Evolutionary conservation across 202 grass and related monocot genomes (phyloP), one percentile per base, ranked within the genome.

Genomic region (Elaeis oleifera): DNA sequence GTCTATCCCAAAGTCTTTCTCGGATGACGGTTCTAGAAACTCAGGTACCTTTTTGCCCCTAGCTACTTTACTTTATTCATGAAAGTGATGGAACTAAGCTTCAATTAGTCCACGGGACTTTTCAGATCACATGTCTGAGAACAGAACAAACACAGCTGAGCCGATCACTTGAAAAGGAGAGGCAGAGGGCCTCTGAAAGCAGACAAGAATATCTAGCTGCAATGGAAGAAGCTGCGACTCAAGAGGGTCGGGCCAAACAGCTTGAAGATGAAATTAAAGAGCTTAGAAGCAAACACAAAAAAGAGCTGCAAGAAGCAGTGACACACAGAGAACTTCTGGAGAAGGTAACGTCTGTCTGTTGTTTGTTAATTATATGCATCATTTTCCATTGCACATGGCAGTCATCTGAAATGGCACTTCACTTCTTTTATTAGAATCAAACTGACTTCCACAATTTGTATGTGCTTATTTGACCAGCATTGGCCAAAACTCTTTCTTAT

Each of bases 81-180:
- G 9, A 44, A 44, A 44, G 36, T 44, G 36, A 44, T 44, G 36
- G 36, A 44, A 44, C 36, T 44, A 3, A 44, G 36, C 9, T 44
- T 44, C 6, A 44, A 44, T 44, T 44, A 44, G 13, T 44, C 36
- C 36, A 44, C 3, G 36, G 8, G 36, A 44, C 11, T 44, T 44
- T 44, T 60, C 77, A 99, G 95, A 89, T 99, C 64, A 84, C 95
- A 39, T 94, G 87, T 74, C 80, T 99, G 61, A 94, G 94, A 84
- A 89, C 94, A 75, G 94, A 99, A 76, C 94, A 99, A 76, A 99
- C 94, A 71, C 94, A 99, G 76, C 75, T 99, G 62, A 94, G 82
- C 20, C 78, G 94, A 58, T 99, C 88, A 27, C 94, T 94, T 68
- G 94, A 99, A 77, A 99, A 99, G 63, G 94, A 99, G 74, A 79